Base-by-base conservation (phyloP, 2,329 filamentous ascomycete genomes). In the Monosporascus sp. region DNA sequence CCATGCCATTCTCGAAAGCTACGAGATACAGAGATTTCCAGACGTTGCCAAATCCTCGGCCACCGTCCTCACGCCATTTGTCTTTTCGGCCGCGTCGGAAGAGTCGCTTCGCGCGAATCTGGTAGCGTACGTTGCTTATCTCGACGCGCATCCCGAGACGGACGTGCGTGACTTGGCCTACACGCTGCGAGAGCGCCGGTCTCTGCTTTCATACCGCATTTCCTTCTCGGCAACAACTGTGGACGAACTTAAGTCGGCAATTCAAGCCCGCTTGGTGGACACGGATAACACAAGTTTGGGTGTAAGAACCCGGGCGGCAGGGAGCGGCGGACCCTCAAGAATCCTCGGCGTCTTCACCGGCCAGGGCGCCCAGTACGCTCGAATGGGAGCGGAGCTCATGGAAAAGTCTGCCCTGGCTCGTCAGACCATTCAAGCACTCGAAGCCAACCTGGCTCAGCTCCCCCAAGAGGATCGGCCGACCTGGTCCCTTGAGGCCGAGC, bases 401-500 rank as follows among this genome's bases (percentile, higher is more conserved):
- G 27, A 25, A 4, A 17, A 38, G 1, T 59, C 52, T 17, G 20
- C 27, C 0, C 49, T 53, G 6, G 57, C 51, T 3, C 47, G 41
- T 3, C 6, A 51, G 27, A 36, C 8, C 14, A 25, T 62, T 8
- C 14, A 38, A 17, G 25, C 42, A 1, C 57, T 71, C 2, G 60
- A 68, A 0, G 44, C 60, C 2, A 58, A 55, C 14, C 53, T 66
- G 24, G 46, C 38, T 24, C 0, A 50, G 31, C 42, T 62, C 5
- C 54, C 58, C 31, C 8, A 59, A 51, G 50, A 65, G 38, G 57
- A 67, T 44, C 57, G 60, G 5, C 68, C 60, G 5, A 22, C 50
- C 0, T 71, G 67, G 67, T 53, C 50, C 0, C 44, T 70, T 4
- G n/a, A 22, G 11, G 60, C 65, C 3, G 60, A 68, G 52, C 51